Evolutionary conservation across 306 rosid species (phyloP), one percentile per base, ranked within the genome.

Genomic region (Prunus dulcis): DNA sequence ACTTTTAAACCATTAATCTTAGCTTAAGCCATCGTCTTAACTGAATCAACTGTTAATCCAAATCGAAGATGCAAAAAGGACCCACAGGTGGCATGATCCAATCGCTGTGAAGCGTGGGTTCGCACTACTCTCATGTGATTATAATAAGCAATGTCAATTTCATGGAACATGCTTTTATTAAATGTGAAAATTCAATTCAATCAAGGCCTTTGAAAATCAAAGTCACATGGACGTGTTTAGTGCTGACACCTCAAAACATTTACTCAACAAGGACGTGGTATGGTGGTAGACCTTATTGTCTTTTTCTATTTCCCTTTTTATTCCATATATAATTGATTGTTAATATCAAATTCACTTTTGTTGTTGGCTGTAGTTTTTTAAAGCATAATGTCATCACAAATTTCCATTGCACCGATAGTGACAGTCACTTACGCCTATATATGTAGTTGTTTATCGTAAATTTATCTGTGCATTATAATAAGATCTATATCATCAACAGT

Each of bases 221-320:
- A 73, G 56, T 23, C 67, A 57, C 67, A 23, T 72, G 55, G 43
- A 58, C 55, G 76, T 7, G 57, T 58, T 43, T 58, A 19, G 67
- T 58, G 67, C 56, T 58, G 76, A 57, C 67, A 41, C 14, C 5
- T 58, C 32, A 23, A 23, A 30, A 23, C 3, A 23, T 4, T 58
- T 58, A 58, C 34, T 58, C 64, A 11, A 58, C 64, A 23, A 58
- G 13, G 32, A 58, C 12, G 41, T 62, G 22, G 67, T 7, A 20
- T 3, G 30, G 56, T 17, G 47, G 22, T 41, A 15, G 18, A 56
- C 67, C 76, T 22, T 23, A 57, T 4, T 46, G 19, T 28, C 43
- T 62, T 62, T 9, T 15, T 62, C 13, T 5, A 49, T 9, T 12
- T 12, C 12, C 51, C 51, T 60, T 56, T 20, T 20, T 20, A n/a